Percentiles rank a stretch among this genome's conserved stretches.
Evolutionary conservation across 2,329 filamentous ascomycete genomes (phyloP).

Genomic region (Fusarium lateritium): DNA sequence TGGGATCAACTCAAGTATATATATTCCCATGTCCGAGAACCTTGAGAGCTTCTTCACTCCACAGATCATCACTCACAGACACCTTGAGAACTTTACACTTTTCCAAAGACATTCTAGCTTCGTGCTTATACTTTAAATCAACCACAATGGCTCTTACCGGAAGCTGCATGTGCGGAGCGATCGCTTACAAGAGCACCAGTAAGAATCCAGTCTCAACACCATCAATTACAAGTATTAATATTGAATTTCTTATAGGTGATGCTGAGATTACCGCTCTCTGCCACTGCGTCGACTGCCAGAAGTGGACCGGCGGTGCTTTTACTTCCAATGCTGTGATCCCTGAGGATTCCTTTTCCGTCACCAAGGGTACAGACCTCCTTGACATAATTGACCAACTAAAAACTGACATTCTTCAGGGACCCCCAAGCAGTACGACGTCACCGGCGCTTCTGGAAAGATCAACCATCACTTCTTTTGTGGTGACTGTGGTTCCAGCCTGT

Average conservation of each 20-base stretch:
- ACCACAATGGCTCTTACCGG: constrained; percentile 48
- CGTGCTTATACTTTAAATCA: not conserved
- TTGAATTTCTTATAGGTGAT: constrained; percentile 53
- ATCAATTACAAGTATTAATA: not conserved
- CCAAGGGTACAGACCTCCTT: constrained; percentile 57
- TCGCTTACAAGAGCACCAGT: constrained; percentile 55
- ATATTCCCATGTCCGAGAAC: constrained; percentile 40
- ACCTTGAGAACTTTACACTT: constrained; percentile 33
- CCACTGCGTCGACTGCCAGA: constrained; percentile 69
- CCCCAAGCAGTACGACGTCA: constrained; percentile 63
- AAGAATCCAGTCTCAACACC: constrained; percentile 18
- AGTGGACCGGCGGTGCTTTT: constrained; percentile 69
- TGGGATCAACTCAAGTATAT: constrained; percentile 34
- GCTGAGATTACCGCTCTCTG: constrained; percentile 62
- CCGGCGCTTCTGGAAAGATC: constrained; percentile 65
- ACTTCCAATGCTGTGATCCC: constrained; percentile 68
- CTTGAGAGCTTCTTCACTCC: constrained; percentile 40
- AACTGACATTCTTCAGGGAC: constrained; percentile 52
- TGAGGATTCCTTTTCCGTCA: constrained; percentile 62
- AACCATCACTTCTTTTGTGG: constrained; percentile 71
- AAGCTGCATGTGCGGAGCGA: constrained; percentile 57
- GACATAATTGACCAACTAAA: not conserved
- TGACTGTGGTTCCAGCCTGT: constrained; percentile 66
- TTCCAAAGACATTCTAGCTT: constrained; percentile 30
- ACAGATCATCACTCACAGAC: constrained; percentile 21